These are phyloP conservation scores for Nakazawaea wyomingensis DNA, from an alignment of 805 yeast genomes.

Conservation along the genomic window DNA sequence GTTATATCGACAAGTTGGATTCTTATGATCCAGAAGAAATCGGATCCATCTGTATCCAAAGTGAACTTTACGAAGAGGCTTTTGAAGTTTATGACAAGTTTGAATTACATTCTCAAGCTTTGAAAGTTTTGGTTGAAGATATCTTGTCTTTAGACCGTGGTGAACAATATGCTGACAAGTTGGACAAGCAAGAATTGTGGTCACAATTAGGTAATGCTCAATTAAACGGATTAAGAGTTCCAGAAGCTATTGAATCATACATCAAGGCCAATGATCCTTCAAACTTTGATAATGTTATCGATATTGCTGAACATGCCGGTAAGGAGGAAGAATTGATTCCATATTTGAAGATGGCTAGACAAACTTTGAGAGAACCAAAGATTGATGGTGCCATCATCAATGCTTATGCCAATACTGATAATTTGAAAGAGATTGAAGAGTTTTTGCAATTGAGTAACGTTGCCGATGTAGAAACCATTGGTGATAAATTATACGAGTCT, in stretches of 20 bases:
- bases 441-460: slow-evolving; percentile 84
- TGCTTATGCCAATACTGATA: slow-evolving; percentile 76
- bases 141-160: slow-evolving; percentile 94
- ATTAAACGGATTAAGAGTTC: slow-evolving; percentile 84
- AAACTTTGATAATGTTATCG: slow-evolving; percentile 87
- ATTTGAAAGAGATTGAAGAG: slow-evolving; percentile 74
- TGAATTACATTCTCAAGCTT: slow-evolving; percentile 70
- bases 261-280: slow-evolving; percentile 88
- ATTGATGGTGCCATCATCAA: slow-evolving; percentile 90
- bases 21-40: slow-evolving; percentile 91
- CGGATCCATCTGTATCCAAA: slow-evolving; percentile 86
- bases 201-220: slow-evolving; percentile 94
- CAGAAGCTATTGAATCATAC: slow-evolving; percentile 89
- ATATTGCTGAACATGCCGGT: slow-evolving; percentile 92
- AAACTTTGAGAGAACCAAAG: slow-evolving; percentile 81
- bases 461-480: slow-evolving; percentile 87
- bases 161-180: slow-evolving; percentile 84
- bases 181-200: slow-evolving; percentile 86
- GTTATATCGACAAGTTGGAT: slow-evolving; percentile 84
- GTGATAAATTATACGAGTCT: slow-evolving; percentile 81
- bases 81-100: slow-evolving; percentile 86
- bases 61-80: slow-evolving; percentile 88
- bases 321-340: slow-evolving; percentile 90
- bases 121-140: slow-evolving; percentile 88
- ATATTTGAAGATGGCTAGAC: slow-evolving; percentile 87